Base-by-base conservation (phyloP, 2,329 filamentous ascomycete genomes). In the Orbilia ellipsospora region DNA sequence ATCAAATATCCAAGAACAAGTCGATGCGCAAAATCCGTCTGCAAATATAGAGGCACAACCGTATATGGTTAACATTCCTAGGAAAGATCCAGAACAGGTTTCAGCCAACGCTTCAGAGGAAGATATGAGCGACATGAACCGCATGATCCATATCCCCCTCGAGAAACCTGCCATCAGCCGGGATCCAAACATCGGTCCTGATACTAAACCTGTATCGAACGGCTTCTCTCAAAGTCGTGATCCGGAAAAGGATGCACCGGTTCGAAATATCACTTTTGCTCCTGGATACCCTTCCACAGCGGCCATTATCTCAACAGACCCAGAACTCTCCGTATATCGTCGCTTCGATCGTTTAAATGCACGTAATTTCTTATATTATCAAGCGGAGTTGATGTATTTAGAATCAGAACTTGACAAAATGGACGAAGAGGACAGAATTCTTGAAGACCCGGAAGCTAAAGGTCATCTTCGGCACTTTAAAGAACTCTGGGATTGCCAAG, bases 231-330 rank as follows among this genome's bases (percentile, higher is more conserved):
- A 54, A 4, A 59, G 50, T 18, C 70, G 56, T 2, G 70, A 74
- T n/a, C 70, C 70, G 6, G 70, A 74, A 12, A 68, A 74, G 20
- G 70, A 74, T 40, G 70, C 63, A 13, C 70, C 70, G 0, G 51
- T 74, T 8, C 36, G 60, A 59, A 20, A 36, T 40, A 12, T 59
- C 6, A 68, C 62, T 15, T 74, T 55, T 42, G 63, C 70, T 4
- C 70, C 70, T 1, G 70, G 70, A 36, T 74, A 74, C 16, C 70
- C 70, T 15, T 74, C 70, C 2, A 74, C 70, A 0, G 70, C 70
- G 1, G 70, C 70, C 1, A 74, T 74, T 7, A 68, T 74, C 26
- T 74, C 70, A 4, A 74, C 70, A 6, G 69, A 73, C 15, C 4
- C 69, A 16, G 69, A 73, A 16, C 26, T 73, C 16, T 73, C 69